Conservation (phyloP, 768 basidiomycete species). For the Boletus sp. region DNA sequence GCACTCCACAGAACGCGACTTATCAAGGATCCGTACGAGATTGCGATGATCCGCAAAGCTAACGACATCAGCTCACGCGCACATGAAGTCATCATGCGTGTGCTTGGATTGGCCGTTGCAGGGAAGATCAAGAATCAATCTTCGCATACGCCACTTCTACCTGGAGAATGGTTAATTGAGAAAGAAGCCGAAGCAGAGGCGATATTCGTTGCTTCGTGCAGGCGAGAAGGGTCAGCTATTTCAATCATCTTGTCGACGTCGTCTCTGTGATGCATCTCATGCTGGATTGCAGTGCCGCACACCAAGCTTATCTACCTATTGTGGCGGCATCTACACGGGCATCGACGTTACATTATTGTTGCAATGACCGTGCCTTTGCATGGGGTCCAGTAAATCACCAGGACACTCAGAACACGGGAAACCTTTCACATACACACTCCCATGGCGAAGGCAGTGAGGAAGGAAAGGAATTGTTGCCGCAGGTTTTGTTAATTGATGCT, state of each 20-base stretch:
- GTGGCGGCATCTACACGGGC: conserved; percentile 86
- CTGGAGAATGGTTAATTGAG: conserved; percentile 84
- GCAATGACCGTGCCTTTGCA: conserved; percentile 83
- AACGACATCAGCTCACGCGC: conserved; percentile 87
- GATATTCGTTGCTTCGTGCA: conserved; percentile 86
- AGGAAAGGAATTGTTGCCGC: conserved; percentile 48
- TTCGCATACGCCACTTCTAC: conserved; percentile 49
- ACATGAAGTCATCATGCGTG: conserved; percentile 90
- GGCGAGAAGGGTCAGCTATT: conserved; percentile 73
- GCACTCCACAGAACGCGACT: conserved; percentile 83
- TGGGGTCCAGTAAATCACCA: conserved; percentile 71
- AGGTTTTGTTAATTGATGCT: conserved; percentile 89
- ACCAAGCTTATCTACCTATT: conserved; percentile 92
- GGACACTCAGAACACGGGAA: conserved; percentile 53
- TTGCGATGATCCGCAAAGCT: conserved; percentile 72
- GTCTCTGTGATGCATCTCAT: not conserved
- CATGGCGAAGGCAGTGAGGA: not conserved
- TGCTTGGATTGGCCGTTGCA: conserved; percentile 74
- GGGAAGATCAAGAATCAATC: conserved; percentile 48
- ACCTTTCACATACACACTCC: conserved; percentile 40
- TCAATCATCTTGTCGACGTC: not conserved
- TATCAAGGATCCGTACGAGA: conserved; percentile 73
- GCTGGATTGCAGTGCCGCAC: conserved; percentile 54
- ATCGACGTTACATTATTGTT: conserved; percentile 92
- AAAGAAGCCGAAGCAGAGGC: conserved; percentile 95